Base-by-base conservation (phyloP, 2,329 filamentous ascomycete genomes). In the Cladosporium sp. region DNA sequence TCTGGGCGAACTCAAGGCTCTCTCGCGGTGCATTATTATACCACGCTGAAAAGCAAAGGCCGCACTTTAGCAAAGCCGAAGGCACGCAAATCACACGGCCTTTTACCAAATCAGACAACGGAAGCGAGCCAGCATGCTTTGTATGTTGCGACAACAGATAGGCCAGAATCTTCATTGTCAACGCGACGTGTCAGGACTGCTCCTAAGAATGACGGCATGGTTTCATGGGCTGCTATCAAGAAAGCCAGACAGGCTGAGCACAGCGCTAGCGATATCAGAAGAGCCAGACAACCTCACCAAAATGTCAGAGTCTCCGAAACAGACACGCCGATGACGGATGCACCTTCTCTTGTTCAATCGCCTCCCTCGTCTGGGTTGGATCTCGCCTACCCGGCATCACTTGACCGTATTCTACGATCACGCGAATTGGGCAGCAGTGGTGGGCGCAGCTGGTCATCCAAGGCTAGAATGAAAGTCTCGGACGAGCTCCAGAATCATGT, bases 401-500 rank as follows among this genome's bases (percentile, higher is more conserved):
- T 58, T n/a, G 43, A 54, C 6, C 55, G 55, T 0, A 47, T 64
- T 4, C 44, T 67, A 17, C 59, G 61, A n/a, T 54, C 56, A 2
- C 59, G 64, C 29, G 63, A 64, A 45, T 42, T 62, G 12, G 64
- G 64, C 7, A 39, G 45, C 12, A 47, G 34, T 13, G 37, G 54
- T 4, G 40, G 52, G 2, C 54, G 59, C 29, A 54, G 56, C n/a
- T 60, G 58, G 58, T 45, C 43, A 4, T 27, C 43, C 20, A 27
- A 24, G 4, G 18, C 30, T 3, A 38, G 38, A n/a, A 7, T 42
- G 15, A 34, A 12, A 19, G 37, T 54, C 3, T 36, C 57, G 2
- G 55, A 62, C 7, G 61, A 66, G 44, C 45, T 66, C 4, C 58
- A 59, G 39, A 58, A 67, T n/a, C 59, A 67, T 22, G 64, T 65